Evolutionary conservation across 352 stramenopile genomes (phyloP).

Genomic region (Phytophthora quininea): DNA sequence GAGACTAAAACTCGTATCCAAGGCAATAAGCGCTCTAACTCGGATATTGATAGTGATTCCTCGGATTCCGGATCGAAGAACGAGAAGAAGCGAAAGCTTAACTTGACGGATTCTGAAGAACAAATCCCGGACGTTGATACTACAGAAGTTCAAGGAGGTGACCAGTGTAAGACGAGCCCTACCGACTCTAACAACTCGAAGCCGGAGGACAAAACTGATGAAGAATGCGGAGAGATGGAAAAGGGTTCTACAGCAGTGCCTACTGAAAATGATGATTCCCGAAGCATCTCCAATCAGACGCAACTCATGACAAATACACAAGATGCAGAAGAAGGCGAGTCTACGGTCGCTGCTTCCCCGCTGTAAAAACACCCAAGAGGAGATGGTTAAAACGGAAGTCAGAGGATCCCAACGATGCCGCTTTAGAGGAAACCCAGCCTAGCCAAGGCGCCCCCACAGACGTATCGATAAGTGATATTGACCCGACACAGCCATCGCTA

Average conservation of each 20-base stretch:
- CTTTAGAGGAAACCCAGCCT: constrained; percentile 24
- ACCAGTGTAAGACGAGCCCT: constrained; percentile 9
- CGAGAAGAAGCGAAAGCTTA: constrained; percentile 34
- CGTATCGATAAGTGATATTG: constrained; percentile 30
- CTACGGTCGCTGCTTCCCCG: constrained; percentile 9
- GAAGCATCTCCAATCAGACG: constrained; percentile 7
- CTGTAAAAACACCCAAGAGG: constrained; percentile 44
- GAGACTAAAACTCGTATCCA: constrained; percentile 10
- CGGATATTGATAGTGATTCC: constrained; percentile 1
- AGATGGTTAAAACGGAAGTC: constrained; percentile 47
- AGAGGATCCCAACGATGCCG: constrained; percentile 33
- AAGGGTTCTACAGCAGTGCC: constrained; percentile 6
- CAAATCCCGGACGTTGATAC: neutral
- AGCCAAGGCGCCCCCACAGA: constrained; percentile 23
- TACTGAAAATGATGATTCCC: constrained; percentile 13
- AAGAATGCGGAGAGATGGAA: constrained; percentile 23
- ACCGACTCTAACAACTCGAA: constrained; percentile 15
- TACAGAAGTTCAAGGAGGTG: neutral
- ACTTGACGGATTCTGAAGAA: neutral
- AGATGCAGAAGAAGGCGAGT: neutral
- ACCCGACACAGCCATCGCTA: constrained; percentile 17
- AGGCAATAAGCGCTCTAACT: constrained; percentile 4
- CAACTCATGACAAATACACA: neutral
- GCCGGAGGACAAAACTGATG: constrained; percentile 27
- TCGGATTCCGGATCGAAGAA: neutral